A percentile compares a stretch with the other conserved stretches of the same genome.
Conservation (phyloP, 1,139 yeast species). For the Zygoascus hellenicus region DNA sequence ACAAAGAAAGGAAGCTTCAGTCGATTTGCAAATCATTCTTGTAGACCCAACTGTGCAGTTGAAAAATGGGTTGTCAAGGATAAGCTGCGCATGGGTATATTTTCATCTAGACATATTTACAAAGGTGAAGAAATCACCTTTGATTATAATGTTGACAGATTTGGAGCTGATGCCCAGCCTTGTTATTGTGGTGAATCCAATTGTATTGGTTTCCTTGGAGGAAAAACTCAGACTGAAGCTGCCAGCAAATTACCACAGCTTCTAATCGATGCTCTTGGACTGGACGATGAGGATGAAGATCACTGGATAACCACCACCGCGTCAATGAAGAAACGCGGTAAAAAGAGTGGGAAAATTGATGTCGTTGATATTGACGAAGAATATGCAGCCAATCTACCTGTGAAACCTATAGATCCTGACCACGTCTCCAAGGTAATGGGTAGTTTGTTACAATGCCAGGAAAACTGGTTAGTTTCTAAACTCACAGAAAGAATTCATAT, state of each 20-base stretch:
- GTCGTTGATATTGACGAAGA: slow-evolving; percentile 42
- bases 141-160: slow-evolving; percentile 93
- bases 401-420: slow-evolving; percentile 46
- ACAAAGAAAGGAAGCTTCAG: slow-evolving; percentile 83
- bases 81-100: slow-evolving; percentile 88
- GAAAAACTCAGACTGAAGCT: slow-evolving; percentile 92
- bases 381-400: slow-evolving; percentile 54
- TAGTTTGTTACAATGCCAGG: slow-evolving; percentile 72
- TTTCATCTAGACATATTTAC: slow-evolving; percentile 68
- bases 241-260: slow-evolving; percentile 78
- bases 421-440: slow-evolving; percentile 73
- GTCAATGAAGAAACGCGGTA: slow-evolving; percentile 44
- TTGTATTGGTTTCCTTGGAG: slow-evolving; percentile 91
- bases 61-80: slow-evolving; percentile 97
- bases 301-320: slow-evolving; percentile 28
- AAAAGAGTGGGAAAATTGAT: slow-evolving; percentile 37
- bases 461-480: slow-evolving; percentile 56
- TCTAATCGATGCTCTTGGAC: slow-evolving; percentile 80
- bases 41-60: slow-evolving; percentile 89
- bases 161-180: slow-evolving; percentile 90
- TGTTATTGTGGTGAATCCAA: slow-evolving; percentile 93
- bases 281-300: slow-evolving; percentile 47
- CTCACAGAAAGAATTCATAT: slow-evolving; percentile 60
- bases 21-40: slow-evolving; percentile 89
- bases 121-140: slow-evolving; percentile 89